These are phyloP conservation scores for sorghum (Sorghum bicolor) DNA, from an alignment of 176 grass and related monocot genomes.

Conservation along the genomic window DNA sequence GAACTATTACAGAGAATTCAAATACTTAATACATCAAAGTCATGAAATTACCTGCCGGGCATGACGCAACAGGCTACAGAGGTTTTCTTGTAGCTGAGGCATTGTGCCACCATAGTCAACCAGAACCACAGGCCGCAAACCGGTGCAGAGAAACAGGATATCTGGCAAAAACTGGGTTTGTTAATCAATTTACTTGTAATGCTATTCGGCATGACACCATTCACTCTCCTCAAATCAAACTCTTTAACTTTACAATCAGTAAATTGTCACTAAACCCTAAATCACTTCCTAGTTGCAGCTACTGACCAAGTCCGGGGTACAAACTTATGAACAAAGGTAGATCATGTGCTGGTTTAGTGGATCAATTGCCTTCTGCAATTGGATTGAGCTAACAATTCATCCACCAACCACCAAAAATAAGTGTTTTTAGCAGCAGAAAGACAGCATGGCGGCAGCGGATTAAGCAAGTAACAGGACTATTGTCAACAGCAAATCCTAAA, in stretches of 20 bases:
- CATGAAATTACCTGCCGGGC: constrained; percentile 39
- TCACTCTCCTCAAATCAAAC: neutral
- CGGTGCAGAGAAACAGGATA: constrained; percentile 56
- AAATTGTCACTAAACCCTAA: neutral
- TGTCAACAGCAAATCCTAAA: neutral
- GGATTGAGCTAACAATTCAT: neutral
- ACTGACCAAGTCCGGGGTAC: neutral
- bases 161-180: constrained; percentile 30
- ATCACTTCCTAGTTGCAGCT: neutral
- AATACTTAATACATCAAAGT: neutral
- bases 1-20: neutral
- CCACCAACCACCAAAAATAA: neutral
- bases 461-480: neutral
- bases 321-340: neutral
- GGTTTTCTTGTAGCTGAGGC: constrained; percentile 60
- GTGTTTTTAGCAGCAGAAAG: neutral
- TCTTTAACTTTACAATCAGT: neutral
- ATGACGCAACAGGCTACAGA: constrained; percentile 42
- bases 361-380: neutral
- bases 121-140: constrained; percentile 50
- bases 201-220: neutral
- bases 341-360: neutral
- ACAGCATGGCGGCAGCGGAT: neutral
- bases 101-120: constrained; percentile 70
- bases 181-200: neutral